Evolutionary conservation across 345 rosid genomes (phyloP).

Genomic region (Acer negundo): DNA sequence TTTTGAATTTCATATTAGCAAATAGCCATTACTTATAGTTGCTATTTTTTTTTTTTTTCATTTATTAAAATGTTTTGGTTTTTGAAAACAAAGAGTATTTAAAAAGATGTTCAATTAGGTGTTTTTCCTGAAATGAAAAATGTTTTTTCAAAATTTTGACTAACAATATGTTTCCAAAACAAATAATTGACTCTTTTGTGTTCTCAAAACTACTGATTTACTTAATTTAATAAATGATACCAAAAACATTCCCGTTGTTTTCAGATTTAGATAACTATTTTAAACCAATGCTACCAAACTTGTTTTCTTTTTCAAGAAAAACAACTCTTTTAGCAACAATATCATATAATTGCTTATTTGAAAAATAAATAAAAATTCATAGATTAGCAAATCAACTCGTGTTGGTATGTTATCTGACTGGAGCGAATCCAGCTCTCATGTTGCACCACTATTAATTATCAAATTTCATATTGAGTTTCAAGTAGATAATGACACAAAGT

Average conservation of each 20-base stretch:
- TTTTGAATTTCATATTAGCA: no score
- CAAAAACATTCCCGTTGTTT: no score
- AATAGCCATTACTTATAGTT: no score
- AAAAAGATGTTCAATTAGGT: not conserved
- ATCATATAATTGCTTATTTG: no score
- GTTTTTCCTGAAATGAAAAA: no score
- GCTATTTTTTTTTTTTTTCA: not conserved
- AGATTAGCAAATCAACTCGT: not conserved
- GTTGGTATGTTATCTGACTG: constrained; percentile 7
- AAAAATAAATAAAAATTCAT: no score
- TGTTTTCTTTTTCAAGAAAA: no score
- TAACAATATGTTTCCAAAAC: not conserved
- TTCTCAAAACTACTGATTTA: no score
- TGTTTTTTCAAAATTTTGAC: not conserved
- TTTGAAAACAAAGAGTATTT: no score
- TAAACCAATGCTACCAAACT: no score
- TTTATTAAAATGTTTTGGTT: not conserved
- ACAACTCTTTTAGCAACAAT: not conserved
- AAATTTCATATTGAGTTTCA: not conserved
- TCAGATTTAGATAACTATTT: no score
- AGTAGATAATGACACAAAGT: not conserved
- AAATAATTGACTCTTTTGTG: not conserved
- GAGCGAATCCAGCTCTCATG: not conserved
- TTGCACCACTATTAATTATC: not conserved
- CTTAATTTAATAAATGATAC: no score